Percentiles rank a stretch among this genome's conserved stretches.
Conservation (phyloP, 2,329 filamentous ascomycete genomes). For the Fusarium devonianum region DNA sequence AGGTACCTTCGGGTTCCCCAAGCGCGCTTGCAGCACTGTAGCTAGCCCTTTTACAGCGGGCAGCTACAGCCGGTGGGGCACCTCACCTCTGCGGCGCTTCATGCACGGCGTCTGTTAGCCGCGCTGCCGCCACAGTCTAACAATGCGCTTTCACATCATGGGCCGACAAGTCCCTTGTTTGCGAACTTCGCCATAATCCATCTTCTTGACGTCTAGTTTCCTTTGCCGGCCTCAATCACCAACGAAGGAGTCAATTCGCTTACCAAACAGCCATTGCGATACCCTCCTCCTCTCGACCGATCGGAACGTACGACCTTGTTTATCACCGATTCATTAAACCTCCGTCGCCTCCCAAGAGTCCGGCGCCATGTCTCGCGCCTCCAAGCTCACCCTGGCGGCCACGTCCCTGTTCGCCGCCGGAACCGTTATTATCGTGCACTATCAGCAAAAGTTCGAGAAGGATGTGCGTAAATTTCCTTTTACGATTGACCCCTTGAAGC, state of each 20-base stretch:
- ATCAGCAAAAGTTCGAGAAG: conserved; percentile 84
- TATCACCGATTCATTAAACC: neutral
- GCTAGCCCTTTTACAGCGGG: neutral
- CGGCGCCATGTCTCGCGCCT: conserved; percentile 80
- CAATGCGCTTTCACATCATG: conserved; percentile 32
- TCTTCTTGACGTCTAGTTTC: neutral
- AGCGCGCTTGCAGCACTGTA: neutral
- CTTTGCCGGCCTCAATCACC: neutral
- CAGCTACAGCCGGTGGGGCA: conserved; percentile 3
- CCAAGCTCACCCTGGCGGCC: conserved; percentile 81
- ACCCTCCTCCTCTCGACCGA: neutral
- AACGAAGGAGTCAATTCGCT: neutral
- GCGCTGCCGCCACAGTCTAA: conserved; percentile 21
- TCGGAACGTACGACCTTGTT: neutral
- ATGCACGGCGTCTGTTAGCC: conserved; percentile 20
- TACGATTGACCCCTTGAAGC: neutral
- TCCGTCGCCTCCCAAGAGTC: neutral
- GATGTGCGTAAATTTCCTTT: conserved; percentile 62
- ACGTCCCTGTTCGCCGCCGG: conserved; percentile 78
- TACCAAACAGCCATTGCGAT: accelerated
- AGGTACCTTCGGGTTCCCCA: conserved; percentile 13
- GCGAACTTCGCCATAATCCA: conserved; percentile 13
- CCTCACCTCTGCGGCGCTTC: conserved; percentile 23
- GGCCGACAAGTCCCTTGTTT: conserved; percentile 18
- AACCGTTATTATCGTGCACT: conserved; percentile 88